Evolutionary conservation across 768 basidiomycete species (phyloP).

Genomic region (Leccinellum albellum): DNA sequence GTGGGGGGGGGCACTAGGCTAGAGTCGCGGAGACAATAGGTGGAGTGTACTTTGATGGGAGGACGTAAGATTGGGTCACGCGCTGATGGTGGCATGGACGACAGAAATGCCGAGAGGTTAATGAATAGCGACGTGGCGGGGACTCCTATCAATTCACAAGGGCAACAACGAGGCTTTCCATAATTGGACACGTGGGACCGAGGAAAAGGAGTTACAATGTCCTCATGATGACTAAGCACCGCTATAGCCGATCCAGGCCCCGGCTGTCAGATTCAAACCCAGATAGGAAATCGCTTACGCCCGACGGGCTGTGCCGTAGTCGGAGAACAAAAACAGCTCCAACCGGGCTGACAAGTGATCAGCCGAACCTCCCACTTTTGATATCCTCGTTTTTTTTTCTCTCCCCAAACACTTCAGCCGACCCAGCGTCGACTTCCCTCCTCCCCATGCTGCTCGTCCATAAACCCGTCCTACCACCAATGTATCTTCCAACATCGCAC

Average conservation of each 20-base stretch:
- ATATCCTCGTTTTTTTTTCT: constrained; percentile 26
- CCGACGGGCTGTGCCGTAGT: constrained; percentile 29
- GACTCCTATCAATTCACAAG: constrained; percentile 19
- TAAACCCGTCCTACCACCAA: constrained; percentile 32
- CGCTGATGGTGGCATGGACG: constrained; percentile 13
- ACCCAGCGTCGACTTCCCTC: not conserved
- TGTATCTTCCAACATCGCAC: constrained; percentile 39
- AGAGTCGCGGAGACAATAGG: constrained; percentile 2
- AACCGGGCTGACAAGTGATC: constrained; percentile 29
- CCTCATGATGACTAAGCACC: not conserved
- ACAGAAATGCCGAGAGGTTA: not conserved
- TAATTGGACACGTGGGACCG: constrained; percentile 16
- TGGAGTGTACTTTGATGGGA: not conserved
- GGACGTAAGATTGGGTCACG: constrained; percentile 14
- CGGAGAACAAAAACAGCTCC: constrained; percentile 35
- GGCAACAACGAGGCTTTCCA: constrained; percentile 10
- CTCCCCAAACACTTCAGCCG: not conserved
- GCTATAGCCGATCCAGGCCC: constrained; percentile 3
- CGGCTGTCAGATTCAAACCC: constrained; percentile 28
- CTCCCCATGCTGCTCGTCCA: constrained; percentile 40
- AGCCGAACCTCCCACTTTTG: constrained; percentile 27
- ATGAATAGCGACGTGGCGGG: constrained; percentile 3
- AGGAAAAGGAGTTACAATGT: constrained; percentile 13
- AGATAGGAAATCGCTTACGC: constrained; percentile 24
- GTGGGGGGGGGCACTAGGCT: not conserved